phyloP scores from a whole-genome alignment of 163 green algal genomes.

The Dunaliella salina region DNA sequence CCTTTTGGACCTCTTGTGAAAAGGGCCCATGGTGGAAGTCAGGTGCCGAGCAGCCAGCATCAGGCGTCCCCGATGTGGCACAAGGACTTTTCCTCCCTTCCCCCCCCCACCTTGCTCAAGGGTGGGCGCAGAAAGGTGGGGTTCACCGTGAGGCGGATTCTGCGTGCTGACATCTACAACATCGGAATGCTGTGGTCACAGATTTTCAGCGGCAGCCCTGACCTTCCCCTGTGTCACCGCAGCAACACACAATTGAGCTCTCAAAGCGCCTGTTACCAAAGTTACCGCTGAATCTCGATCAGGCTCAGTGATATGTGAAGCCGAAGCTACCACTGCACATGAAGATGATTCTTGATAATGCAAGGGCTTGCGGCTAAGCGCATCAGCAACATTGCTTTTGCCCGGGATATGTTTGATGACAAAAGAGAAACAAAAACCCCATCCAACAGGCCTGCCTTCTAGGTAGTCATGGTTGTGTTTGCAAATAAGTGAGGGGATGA shows the following conservation, averaged over 20 bases:
- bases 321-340: too few relatives aligned
- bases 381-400: not conserved
- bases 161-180: not conserved
- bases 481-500: slow-evolving; percentile 21
- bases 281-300: not conserved
- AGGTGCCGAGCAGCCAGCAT: not conserved
- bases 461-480: slow-evolving; percentile 8
- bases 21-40: not conserved
- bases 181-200: too few relatives aligned
- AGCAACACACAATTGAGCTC: not conserved
- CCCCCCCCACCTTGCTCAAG: too few relatives aligned
- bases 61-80: not conserved
- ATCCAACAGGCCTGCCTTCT: not conserved
- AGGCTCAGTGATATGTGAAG: too few relatives aligned
- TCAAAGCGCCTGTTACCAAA: not conserved
- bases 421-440: slow-evolving; percentile 8
- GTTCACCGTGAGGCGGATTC: not conserved
- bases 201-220: not conserved
- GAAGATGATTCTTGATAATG: not conserved
- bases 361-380: not conserved
- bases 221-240: too few relatives aligned
- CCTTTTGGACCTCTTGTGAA: not conserved
- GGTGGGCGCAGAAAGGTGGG: not conserved
- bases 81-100: not conserved
- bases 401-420: too few relatives aligned